A percentile compares a stretch with the other conserved stretches of the same genome.
Conservation (phyloP, 352 stramenopile species). For the Globisporangium lucens region DNA sequence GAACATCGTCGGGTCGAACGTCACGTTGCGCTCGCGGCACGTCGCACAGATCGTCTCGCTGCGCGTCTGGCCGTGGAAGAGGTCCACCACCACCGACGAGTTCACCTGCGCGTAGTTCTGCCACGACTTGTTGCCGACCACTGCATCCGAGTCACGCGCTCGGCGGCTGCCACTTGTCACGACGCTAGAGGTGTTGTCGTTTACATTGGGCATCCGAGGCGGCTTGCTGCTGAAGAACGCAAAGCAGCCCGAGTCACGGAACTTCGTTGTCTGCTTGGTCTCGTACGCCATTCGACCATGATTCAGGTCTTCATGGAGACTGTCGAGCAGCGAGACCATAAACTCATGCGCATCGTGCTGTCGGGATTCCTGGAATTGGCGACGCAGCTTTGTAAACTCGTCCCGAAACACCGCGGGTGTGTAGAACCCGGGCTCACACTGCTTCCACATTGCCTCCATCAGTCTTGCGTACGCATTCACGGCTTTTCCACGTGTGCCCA, state of each 20-base stretch:
- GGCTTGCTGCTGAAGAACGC: conserved; percentile 19
- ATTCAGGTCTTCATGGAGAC: conserved; percentile 98
- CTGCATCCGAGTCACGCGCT: conserved; percentile 44
- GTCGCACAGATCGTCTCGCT: conserved; percentile 93
- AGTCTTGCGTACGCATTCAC: conserved; percentile 88
- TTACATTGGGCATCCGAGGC: background rate
- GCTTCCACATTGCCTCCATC: conserved; percentile 52
- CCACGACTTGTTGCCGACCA: conserved; percentile 91
- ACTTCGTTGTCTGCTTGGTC: background rate
- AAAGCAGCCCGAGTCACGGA: conserved; percentile 21
- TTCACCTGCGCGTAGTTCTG: conserved; percentile 89
- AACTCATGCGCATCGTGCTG: conserved; percentile 97
- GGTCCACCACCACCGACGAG: conserved; percentile 94
- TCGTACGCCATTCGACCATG: conserved; percentile 14
- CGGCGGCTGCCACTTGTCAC: background rate
- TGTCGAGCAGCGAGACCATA: conserved; percentile 96
- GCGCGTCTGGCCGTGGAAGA: conserved; percentile 94
- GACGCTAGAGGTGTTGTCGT: background rate
- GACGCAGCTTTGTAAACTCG: conserved; percentile 60
- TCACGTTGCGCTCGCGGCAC: conserved; percentile 92
- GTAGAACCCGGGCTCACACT: conserved; percentile 47
- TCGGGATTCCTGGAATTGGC: conserved; percentile 66
- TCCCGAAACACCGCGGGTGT: conserved; percentile 57
- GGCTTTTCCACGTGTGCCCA: conserved; percentile 90
- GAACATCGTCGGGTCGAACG: conserved; percentile 96